These are phyloP conservation scores for Linum usitatissimum DNA, from an alignment of 345 rosid genomes.

Conservation along the genomic window DNA sequence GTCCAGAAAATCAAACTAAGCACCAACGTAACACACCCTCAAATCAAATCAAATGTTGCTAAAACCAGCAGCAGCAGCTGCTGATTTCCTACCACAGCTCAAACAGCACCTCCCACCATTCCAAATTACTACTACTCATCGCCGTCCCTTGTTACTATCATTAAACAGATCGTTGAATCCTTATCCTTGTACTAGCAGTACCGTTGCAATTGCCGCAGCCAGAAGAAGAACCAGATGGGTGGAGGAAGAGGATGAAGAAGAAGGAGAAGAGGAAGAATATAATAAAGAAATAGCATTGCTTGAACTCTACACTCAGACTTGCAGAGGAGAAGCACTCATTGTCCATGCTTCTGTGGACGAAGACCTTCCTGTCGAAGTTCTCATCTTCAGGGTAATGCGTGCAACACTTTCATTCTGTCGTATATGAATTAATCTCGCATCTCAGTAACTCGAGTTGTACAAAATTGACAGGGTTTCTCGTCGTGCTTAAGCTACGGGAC, in stretches of 20 bases:
- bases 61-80: too few relatives aligned
- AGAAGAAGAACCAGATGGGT: conserved; percentile 44
- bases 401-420: not conserved
- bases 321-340: conserved; percentile 60
- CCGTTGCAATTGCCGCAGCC: conserved; percentile 5
- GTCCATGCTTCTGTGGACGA: conserved; percentile 60
- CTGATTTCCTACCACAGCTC: too few relatives aligned
- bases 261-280: conserved; percentile 31
- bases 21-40: too few relatives aligned
- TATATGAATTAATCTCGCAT: too few relatives aligned
- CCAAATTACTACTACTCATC: too few relatives aligned
- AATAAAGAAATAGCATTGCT: conserved; percentile 54
- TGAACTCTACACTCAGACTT: conserved; percentile 49
- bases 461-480: conserved; percentile 49
- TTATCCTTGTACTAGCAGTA: too few relatives aligned
- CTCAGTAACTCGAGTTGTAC: too few relatives aligned
- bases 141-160: too few relatives aligned
- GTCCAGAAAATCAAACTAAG: too few relatives aligned
- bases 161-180: not conserved
- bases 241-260: conserved; percentile 12
- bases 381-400: conserved; percentile 50
- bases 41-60: too few relatives aligned
- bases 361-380: conserved; percentile 39
- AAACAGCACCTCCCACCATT: too few relatives aligned
- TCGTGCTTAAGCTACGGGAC: conserved; percentile 65